Percentiles rank a stretch among this genome's conserved stretches.
Evolutionary conservation across 768 basidiomycete species (phyloP).

Genomic region (Naganishia antarctica): DNA sequence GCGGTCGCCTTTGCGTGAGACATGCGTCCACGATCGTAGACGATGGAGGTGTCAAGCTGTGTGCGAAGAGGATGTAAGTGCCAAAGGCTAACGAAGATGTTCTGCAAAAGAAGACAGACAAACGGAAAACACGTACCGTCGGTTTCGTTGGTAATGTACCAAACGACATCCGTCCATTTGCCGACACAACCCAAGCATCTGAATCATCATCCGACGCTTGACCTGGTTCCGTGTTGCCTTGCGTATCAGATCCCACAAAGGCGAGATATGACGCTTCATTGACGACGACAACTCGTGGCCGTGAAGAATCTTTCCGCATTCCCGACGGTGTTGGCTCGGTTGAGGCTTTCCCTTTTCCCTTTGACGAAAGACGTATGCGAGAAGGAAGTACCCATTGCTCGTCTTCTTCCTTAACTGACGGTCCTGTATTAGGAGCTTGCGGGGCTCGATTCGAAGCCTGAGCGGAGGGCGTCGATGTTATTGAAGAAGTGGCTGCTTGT

Average conservation of each 20-base stretch:
- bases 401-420: background rate
- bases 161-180: constrained; percentile 13
- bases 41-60: constrained; percentile 14
- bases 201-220: background rate
- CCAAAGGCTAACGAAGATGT: too few species aligned
- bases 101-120: too few species aligned
- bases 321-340: background rate
- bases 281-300: constrained; percentile 1
- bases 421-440: background rate
- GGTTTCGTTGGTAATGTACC: background rate
- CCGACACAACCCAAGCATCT: background rate
- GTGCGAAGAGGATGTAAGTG: too few species aligned
- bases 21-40: constrained; percentile 2
- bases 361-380: background rate
- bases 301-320: background rate
- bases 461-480: background rate
- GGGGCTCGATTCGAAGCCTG: background rate
- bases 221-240: background rate
- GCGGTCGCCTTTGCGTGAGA: background rate
- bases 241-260: background rate
- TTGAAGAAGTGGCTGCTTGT: background rate
- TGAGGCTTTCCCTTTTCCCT: background rate
- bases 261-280: constrained; percentile 11
- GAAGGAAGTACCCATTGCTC: constrained; percentile 13
- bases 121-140: too few species aligned